These are phyloP conservation scores for Soucietia sequanensis DNA, from an alignment of 805 yeast species.

Conservation along the genomic window DNA sequence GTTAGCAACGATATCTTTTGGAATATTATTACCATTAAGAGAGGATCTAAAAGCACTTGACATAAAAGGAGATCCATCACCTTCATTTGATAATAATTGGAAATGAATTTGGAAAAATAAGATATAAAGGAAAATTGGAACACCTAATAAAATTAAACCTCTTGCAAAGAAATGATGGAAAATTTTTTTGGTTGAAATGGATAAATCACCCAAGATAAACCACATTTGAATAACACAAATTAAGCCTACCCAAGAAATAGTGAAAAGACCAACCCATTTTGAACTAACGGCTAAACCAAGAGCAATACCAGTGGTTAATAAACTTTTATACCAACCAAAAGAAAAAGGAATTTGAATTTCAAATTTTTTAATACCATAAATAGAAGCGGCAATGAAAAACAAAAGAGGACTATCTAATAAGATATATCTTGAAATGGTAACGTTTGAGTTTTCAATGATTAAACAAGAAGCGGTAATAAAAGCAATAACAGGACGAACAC, in stretches of 20 bases:
- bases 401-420: conserved; percentile 73
- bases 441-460: conserved; percentile 64
- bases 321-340: conserved; percentile 54
- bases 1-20: conserved; percentile 55
- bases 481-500: conserved; percentile 65
- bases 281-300: conserved; percentile 72
- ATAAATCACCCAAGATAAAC: conserved; percentile 71
- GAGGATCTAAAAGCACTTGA: conserved; percentile 69
- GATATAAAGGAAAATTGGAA: conserved; percentile 58
- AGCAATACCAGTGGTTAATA: conserved; percentile 64
- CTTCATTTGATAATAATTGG: conserved; percentile 53
- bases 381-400: conserved; percentile 73
- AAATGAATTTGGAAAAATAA: conserved; percentile 65
- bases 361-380: conserved; percentile 62
- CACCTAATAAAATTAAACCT: conserved; percentile 51
- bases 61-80: conserved; percentile 72
- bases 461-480: conserved; percentile 55
- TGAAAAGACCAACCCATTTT: conserved; percentile 84
- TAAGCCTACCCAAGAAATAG: conserved; percentile 74
- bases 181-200: conserved; percentile 44
- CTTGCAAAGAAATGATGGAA: conserved; percentile 50
- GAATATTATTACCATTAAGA: conserved; percentile 59
- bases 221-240: conserved; percentile 62
- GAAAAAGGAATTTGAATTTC: conserved; percentile 66
- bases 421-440: conserved; percentile 73